Evolutionary conservation across 768 basidiomycete species (phyloP).

Genomic region (Calocybe cyanea): DNA sequence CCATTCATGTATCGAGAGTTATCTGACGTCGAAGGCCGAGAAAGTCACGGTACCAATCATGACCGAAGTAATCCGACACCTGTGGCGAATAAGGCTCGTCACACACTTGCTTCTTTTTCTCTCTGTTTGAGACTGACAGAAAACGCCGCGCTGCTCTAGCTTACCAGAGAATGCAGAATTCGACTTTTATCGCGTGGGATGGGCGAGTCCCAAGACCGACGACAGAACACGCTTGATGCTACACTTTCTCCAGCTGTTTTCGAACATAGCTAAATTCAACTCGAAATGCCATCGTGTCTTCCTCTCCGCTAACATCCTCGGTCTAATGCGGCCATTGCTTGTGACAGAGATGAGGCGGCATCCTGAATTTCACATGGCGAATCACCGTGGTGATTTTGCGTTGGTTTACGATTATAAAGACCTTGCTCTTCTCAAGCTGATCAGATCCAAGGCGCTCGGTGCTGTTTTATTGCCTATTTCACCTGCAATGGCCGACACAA

Average conservation of each 20-base stretch:
- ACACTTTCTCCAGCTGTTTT: conserved; percentile 4
- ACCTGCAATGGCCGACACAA: too few species aligned
- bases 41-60: conserved; percentile 2
- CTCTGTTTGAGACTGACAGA: conserved; percentile 1
- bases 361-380: conserved; percentile 1
- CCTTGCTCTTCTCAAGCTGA: conserved; percentile 4
- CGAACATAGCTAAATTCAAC: conserved; percentile 2
- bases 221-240: neutral
- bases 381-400: conserved; percentile 3
- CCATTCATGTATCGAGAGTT: neutral
- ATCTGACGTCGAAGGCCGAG: neutral
- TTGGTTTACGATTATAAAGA: conserved; percentile 8
- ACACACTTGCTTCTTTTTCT: neutral
- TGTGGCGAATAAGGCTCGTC: conserved; percentile 5
- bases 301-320: conserved; percentile 10
- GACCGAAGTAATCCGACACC: conserved; percentile 1
- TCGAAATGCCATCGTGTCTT: conserved; percentile 1
- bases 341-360: conserved; percentile 5
- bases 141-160: neutral
- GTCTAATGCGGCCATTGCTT: conserved; percentile 10
- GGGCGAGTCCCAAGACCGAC: too few species aligned
- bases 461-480: too few species aligned
- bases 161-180: neutral
- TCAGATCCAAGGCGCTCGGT: conserved; percentile 3
- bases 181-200: too few species aligned